Evolutionary conservation across 257 asterid species (phyloP), one percentile per base, ranked within the genome.

Genomic region (Solanum ahanhuiri): DNA sequence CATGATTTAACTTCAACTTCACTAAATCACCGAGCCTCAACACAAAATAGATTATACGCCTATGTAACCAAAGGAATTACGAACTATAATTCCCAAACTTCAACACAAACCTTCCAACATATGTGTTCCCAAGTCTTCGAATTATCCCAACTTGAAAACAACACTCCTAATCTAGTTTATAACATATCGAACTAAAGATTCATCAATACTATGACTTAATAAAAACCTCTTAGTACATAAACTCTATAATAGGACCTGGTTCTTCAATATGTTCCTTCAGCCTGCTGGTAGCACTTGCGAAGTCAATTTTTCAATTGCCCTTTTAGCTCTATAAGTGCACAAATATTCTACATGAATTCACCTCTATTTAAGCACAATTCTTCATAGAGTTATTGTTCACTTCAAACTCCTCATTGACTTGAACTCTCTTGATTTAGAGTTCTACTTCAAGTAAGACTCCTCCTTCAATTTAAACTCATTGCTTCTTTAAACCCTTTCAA

Each of bases 161-260:
- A 0, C 9, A 51, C n/a, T 51, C 9, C 3, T 51, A 51, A 0
- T 51, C 0, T 0, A 51, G 1, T 51, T 17, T 51, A 51, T 17
- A 51, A 17, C 60, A 51, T 0, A 51, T 6, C 6, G n/a, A 51
- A 51, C 9, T 51, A 51, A 51, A 17, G 60, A 17, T 51, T 0
- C 0, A 51, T 51, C 60, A 17, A 51, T 51, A 51, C n/a, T 51
- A 17, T 0, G 0, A 6, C 60, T 17, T 51, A 17, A 51, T 51
- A 5, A 17, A 17, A 51, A 1, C n/a, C 60, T 51, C n/a, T 0
- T 51, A 5, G 0, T 51, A 51, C 3, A 17, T 51, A 51, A 17
- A 17, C 60, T 5, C 22, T 51, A 2, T 51, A 51, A 51, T 51
- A 17, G n/a, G 60, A 51, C 60, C 0, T 51, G n/a, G 0, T 51